Conservation (phyloP, 768 basidiomycete genomes). For the Leucocoprinus leucothites region DNA sequence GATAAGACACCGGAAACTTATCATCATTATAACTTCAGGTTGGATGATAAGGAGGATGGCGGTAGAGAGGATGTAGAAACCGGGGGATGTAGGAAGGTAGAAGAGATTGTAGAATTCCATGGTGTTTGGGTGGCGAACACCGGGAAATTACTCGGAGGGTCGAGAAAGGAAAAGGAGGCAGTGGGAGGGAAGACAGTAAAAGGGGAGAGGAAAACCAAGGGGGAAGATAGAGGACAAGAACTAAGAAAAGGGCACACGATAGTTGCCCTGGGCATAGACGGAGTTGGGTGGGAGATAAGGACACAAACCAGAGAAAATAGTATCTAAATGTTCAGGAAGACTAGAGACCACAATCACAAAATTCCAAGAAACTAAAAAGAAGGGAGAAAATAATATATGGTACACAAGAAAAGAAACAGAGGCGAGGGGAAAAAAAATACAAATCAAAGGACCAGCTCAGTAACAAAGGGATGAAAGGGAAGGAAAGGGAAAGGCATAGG, state of each 20-base stretch:
- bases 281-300: not conserved
- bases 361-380: not conserved
- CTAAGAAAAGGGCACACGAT: not conserved
- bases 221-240: not conserved
- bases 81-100: too few species aligned
- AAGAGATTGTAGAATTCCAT: too few species aligned
- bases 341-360: not conserved
- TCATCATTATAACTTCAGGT: too few species aligned
- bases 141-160: too few species aligned
- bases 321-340: not conserved
- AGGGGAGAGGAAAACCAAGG: not conserved
- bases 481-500: not conserved
- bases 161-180: not conserved
- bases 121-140: too few species aligned
- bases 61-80: too few species aligned
- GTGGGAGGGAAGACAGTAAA: not conserved
- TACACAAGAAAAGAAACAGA: not conserved
- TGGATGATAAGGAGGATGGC: too few species aligned
- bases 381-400: not conserved
- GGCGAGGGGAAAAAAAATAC: not conserved
- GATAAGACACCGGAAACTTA: too few species aligned
- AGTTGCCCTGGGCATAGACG: not conserved
- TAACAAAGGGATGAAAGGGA: not conserved
- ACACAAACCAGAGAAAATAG: not conserved
- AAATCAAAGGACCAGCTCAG: conserved; percentile 3